Percentiles rank a stretch among this genome's conserved stretches.
Evolutionary conservation across 176 grass and related monocot genomes (phyloP).

Genomic region (Alopecurus myosuroides): DNA sequence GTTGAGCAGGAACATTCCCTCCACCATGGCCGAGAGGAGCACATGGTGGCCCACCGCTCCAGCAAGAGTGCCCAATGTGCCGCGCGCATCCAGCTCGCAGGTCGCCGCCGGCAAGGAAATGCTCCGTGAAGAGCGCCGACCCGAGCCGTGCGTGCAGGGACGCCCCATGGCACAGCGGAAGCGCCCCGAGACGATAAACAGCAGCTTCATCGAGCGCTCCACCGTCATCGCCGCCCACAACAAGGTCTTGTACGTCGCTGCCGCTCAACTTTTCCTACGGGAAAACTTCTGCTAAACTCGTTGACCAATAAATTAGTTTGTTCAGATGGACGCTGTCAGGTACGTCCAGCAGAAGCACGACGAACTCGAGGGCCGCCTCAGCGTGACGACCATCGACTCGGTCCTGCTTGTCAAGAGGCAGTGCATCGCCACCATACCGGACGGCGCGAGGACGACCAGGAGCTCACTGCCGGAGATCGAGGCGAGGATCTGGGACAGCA

Average conservation of each 20-base stretch:
- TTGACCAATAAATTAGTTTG: background rate
- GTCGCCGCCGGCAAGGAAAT: background rate
- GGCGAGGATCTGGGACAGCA: conserved; percentile 29
- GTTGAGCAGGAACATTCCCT: conserved; percentile 32
- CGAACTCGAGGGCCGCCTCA: conserved; percentile 11
- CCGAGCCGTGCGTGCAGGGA: conserved; percentile 22
- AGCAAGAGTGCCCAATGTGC: no score
- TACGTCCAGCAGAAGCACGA: conserved; percentile 54
- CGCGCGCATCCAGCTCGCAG: background rate
- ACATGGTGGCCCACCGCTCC: background rate
- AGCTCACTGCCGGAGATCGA: conserved; percentile 44
- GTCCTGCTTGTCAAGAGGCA: conserved; percentile 34
- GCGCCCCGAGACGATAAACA: conserved; percentile 72
- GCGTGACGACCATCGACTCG: conserved; percentile 3
- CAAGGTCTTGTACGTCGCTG: conserved; percentile 24
- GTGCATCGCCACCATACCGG: background rate
- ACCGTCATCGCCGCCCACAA: conserved; percentile 58
- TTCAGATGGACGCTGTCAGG: conserved; percentile 50
- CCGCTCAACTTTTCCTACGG: no score
- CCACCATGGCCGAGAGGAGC: background rate
- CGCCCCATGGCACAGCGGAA: conserved; percentile 60
- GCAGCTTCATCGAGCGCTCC: conserved; percentile 64
- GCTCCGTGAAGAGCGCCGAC: background rate
- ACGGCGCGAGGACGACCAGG: background rate
- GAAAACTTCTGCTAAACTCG: no score